phyloP scores from a whole-genome alignment of 2,329 filamentous ascomycete species.

The Colletotrichum orchidophilum region DNA sequence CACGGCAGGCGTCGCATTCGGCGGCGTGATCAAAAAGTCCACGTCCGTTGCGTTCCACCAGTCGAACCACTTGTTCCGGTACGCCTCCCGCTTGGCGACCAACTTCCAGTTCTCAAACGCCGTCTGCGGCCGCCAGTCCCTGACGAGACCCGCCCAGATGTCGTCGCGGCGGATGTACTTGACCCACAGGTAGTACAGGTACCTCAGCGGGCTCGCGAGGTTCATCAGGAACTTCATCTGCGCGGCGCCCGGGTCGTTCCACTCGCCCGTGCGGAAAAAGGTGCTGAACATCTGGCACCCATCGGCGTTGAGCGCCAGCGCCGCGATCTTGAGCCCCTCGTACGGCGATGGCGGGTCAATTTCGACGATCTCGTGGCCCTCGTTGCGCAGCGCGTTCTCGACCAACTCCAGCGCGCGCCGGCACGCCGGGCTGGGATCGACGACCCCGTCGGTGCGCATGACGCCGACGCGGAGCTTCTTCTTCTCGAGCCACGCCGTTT shows the following conservation, averaged over 20 bases:
- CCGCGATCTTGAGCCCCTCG: slow-evolving; percentile 79
- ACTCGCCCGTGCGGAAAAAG: slow-evolving; percentile 80
- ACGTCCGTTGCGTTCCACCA: slow-evolving; percentile 82
- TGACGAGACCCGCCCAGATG: slow-evolving; percentile 81
- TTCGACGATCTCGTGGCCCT: slow-evolving; percentile 80
- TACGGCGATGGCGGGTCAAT: slow-evolving; percentile 74
- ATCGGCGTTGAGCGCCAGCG: slow-evolving; percentile 84
- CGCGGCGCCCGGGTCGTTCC: slow-evolving; percentile 79
- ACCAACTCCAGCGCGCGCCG: slow-evolving; percentile 77
- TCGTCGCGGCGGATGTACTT: slow-evolving; percentile 80
- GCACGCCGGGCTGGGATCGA: slow-evolving; percentile 88
- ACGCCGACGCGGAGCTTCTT: slow-evolving; percentile 77
- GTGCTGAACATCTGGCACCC: slow-evolving; percentile 83
- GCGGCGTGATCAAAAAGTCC: slow-evolving; percentile 85
- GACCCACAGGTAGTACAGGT: slow-evolving; percentile 90
- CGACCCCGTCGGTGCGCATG: slow-evolving; percentile 81
- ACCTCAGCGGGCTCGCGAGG: slow-evolving; percentile 79
- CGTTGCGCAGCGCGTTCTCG: slow-evolving; percentile 71
- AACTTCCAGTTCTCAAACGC: slow-evolving; percentile 85
- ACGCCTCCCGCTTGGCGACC: slow-evolving; percentile 79
- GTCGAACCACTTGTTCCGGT: slow-evolving; percentile 80
- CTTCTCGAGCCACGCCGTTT: slow-evolving; percentile 67
- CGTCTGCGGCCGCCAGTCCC: slow-evolving; percentile 77
- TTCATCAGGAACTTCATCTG: slow-evolving; percentile 80
- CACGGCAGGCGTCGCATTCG: slow-evolving; percentile 88